Evolutionary conservation across 495 filamentous ascomycete species (phyloP).

Genomic region (Achaetomiella virescens): DNA sequence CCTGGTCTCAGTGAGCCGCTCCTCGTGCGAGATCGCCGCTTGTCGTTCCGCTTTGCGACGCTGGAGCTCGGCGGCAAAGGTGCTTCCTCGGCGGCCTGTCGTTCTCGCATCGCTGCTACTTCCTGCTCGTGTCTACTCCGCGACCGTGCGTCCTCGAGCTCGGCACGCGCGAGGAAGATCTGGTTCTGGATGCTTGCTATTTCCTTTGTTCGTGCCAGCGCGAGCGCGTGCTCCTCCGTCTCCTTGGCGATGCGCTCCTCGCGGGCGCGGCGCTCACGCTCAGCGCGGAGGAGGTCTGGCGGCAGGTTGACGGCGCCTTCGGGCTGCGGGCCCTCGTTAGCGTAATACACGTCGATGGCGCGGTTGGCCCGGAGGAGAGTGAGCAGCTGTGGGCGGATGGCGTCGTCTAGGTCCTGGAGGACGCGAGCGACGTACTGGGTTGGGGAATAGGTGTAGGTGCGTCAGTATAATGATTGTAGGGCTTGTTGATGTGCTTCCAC

Average conservation of each 20-base stretch:
- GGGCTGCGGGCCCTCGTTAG: slow-evolving; percentile 41
- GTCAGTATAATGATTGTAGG: slow-evolving; percentile 39
- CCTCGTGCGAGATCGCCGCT: slow-evolving; percentile 33
- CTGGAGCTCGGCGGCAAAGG: slow-evolving; percentile 20
- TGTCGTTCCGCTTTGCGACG: slow-evolving; percentile 25
- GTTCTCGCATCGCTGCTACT: slow-evolving; percentile 26
- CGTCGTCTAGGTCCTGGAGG: slow-evolving; percentile 26
- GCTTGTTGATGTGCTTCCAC: slow-evolving; percentile 42
- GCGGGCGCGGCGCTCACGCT: slow-evolving; percentile 37
- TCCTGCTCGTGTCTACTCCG: slow-evolving; percentile 35
- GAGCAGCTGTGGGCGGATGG: slow-evolving; percentile 30
- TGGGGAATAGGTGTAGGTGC: slow-evolving; percentile 39
- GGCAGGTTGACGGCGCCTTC: slow-evolving; percentile 40
- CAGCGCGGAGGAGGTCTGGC: slow-evolving; percentile 36
- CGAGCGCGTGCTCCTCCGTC: slow-evolving; percentile 31
- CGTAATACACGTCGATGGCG: slow-evolving; percentile 42
- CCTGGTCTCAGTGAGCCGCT: slow-evolving; percentile 33
- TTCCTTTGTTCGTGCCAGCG: slow-evolving; percentile 37
- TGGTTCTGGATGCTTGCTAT: slow-evolving; percentile 39
- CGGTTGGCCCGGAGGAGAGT: slow-evolving; percentile 38
- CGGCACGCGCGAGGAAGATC: slow-evolving; percentile 37
- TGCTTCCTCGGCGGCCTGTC: slow-evolving; percentile 25
- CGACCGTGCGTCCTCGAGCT: slow-evolving; percentile 39
- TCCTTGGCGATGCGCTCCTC: slow-evolving; percentile 34
- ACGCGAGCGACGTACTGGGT: slow-evolving; percentile 40